phyloP scores from a whole-genome alignment of 257 asterid genomes.

The Linaria vulgaris region DNA sequence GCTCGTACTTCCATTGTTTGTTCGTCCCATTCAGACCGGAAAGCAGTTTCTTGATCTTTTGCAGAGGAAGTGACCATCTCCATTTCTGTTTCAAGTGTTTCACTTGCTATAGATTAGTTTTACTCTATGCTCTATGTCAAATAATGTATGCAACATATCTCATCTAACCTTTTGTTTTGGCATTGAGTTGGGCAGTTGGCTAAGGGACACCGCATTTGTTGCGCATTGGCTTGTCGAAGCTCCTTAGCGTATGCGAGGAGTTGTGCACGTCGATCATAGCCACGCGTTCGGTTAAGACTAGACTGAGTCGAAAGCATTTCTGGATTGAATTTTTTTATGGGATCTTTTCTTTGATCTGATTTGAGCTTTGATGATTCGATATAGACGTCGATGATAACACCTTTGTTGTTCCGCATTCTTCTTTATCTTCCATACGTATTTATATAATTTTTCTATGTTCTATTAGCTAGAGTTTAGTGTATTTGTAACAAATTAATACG shows the following conservation, averaged over 20 bases:
- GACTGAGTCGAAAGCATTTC: neutral
- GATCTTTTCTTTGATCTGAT: conserved; percentile 11
- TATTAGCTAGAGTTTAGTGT: neutral
- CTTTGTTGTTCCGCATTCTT: conserved; percentile 16
- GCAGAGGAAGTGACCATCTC: conserved; percentile 34
- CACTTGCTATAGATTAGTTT: too few relatives aligned
- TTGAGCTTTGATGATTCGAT: conserved; percentile 35
- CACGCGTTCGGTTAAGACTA: conserved; percentile 25
- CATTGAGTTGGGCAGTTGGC: conserved; percentile 28
- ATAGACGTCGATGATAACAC: conserved; percentile 46
- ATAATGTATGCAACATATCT: too few relatives aligned
- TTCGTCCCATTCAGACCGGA: conserved; percentile 25
- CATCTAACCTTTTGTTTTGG: conserved; percentile 35
- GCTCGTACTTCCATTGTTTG: conserved; percentile 39
- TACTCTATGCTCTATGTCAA: too few relatives aligned
- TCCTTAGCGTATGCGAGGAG: conserved; percentile 52
- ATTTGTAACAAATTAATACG: too few relatives aligned
- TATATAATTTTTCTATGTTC: neutral
- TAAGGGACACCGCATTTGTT: neutral
- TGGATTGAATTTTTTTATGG: conserved; percentile 30
- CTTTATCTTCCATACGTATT: too few relatives aligned
- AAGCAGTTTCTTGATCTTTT: conserved; percentile 25
- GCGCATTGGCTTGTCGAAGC: conserved; percentile 34
- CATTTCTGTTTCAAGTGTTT: conserved; percentile 51
- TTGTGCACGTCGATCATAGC: conserved; percentile 49